These are phyloP conservation scores for Pleurotus salmoneostramineus DNA, from an alignment of 768 basidiomycete species.

Conservation along the genomic window DNA sequence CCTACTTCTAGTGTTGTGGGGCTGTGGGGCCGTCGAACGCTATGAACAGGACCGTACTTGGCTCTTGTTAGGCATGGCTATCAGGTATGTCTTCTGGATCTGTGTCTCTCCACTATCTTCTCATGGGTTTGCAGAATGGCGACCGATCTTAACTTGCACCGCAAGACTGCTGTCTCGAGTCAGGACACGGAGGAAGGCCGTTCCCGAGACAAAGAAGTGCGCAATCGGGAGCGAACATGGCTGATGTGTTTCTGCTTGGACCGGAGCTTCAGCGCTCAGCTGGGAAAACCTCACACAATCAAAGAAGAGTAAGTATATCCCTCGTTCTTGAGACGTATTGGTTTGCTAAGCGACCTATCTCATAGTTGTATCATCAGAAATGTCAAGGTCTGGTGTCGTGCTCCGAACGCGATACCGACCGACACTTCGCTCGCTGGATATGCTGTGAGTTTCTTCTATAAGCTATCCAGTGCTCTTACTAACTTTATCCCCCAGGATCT, in stretches of 20 bases:
- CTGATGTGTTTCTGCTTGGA: slow-evolving; percentile 83
- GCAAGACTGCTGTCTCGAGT: slow-evolving; percentile 64
- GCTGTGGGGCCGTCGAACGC: slow-evolving; percentile 91
- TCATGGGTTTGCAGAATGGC: slow-evolving; percentile 63
- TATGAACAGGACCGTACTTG: slow-evolving; percentile 97
- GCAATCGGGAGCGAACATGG: slow-evolving; percentile 96
- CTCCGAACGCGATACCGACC: slow-evolving; percentile 55
- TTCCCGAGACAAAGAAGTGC: slow-evolving; percentile 78
- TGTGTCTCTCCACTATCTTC: neutral
- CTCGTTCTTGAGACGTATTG: slow-evolving; percentile 7
- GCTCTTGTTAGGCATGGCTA: slow-evolving; percentile 84
- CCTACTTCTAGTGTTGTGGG: slow-evolving; percentile 83
- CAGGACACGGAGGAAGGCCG: slow-evolving; percentile 76
- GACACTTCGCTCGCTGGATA: slow-evolving; percentile 76
- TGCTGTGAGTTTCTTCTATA: slow-evolving; percentile 46
- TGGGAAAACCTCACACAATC: slow-evolving; percentile 94
- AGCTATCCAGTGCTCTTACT: neutral
- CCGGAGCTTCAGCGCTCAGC: slow-evolving; percentile 87
- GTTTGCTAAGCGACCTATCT: slow-evolving; percentile 11
- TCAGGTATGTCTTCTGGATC: slow-evolving; percentile 44
- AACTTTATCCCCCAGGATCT: slow-evolving; percentile 48
- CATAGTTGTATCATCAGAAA: slow-evolving; percentile 86
- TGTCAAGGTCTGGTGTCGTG: slow-evolving; percentile 68
- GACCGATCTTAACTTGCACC: slow-evolving; percentile 92
- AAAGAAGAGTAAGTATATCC: slow-evolving; percentile 77